Base-by-base conservation (phyloP, 2,329 filamentous ascomycete genomes). In the Emmonsiellopsis sp. region DNA sequence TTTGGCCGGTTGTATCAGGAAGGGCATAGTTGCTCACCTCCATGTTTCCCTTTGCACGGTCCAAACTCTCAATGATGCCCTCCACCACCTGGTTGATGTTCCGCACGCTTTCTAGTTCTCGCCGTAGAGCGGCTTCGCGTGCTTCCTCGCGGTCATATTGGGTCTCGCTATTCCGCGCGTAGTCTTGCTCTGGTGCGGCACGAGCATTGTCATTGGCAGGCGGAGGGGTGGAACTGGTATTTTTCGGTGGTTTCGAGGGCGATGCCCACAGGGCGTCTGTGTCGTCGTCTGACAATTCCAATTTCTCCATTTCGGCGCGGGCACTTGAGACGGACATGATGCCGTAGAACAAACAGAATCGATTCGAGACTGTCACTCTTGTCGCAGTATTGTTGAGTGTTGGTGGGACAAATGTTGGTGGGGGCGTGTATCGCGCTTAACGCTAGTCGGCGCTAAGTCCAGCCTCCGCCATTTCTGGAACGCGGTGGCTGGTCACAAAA, bases 31-130 rank as follows among this genome's bases (percentile, higher is more conserved):
- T 26, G 34, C 46, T 38, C 67, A 76, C 74, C 65, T 73, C 71
- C 73, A 78, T 76, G 55, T 77, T 77, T 15, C 67, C 70, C 58
- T 74, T 76, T 13, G 75, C 75, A 43, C 68, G 68, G 52, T 73
- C 70, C 13, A 77, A 64, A 49, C 74, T 77, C 37, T 65, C 62
- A 15, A 77, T 57, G 10, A 76, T 68, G 5, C 72, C 71, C 59
- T 96, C 89, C 56, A 98, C 88, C 41, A 90, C 85, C 61, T 84
- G 80, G 70, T 98, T 98, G 66, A 97, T 87, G 61, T 86, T 86
- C 55, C 86, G 83, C 34, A 98, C 84, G 47, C 85, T 87, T 58
- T 90, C 84, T 31, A 97, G 75, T 71, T 98, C 93, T 53, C 80
- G 83, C 13, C 81, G 84, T 61, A 98, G 75, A 11, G 82, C 80